phyloP scores from a whole-genome alignment of 805 yeast species.

The Torulaspora microellipsoides region DNA sequence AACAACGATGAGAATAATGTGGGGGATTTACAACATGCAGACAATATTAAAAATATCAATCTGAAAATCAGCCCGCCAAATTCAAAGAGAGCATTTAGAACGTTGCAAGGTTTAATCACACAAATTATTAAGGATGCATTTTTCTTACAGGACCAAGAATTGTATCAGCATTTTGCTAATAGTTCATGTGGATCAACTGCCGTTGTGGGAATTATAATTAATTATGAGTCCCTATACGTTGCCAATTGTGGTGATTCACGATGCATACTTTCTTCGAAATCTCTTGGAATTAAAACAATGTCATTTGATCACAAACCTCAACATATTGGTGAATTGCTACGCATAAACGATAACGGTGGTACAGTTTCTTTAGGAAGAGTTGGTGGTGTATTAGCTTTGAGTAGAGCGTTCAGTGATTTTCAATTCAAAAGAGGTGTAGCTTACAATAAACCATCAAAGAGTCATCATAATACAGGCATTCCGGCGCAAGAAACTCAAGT shows the following conservation, averaged over 20 bases:
- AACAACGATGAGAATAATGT: conserved; percentile 5
- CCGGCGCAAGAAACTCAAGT: conserved; percentile 73
- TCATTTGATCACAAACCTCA: conserved; percentile 90
- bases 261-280: conserved; percentile 47
- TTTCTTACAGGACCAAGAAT: conserved; percentile 42
- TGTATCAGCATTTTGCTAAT: conserved; percentile 38
- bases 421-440: conserved; percentile 41
- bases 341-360: conserved; percentile 93
- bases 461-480: conserved; percentile 10
- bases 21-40: not conserved
- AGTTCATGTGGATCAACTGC: conserved; percentile 52
- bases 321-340: conserved; percentile 86
- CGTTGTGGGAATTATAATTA: conserved; percentile 42
- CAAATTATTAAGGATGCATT: conserved; percentile 43
- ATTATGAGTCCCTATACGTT: conserved; percentile 45
- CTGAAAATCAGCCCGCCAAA: conserved; percentile 8
- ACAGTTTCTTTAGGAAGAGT: conserved; percentile 90
- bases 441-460: conserved; percentile 31
- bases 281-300: conserved; percentile 54
- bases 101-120: conserved; percentile 35
- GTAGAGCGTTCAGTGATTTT: conserved; percentile 86
- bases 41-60: not conserved
- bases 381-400: conserved; percentile 88
- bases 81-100: conserved; percentile 23
- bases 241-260: conserved; percentile 79